Conservation (phyloP, 306 rosid species). For the Dicorynia guianensis region DNA sequence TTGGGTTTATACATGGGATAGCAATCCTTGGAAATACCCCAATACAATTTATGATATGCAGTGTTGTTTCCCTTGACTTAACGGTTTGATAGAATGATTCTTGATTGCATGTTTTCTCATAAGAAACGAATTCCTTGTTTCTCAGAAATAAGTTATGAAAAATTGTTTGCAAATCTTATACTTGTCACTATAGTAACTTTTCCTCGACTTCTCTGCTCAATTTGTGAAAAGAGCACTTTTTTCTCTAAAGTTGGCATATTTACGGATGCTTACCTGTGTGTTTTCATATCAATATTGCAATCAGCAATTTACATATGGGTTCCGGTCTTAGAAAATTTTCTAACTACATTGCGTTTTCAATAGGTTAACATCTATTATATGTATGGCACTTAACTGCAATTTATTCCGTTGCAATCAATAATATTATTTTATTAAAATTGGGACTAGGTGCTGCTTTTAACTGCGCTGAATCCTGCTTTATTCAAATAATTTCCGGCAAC, state of each 20-base stretch:
- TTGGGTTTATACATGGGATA: background rate
- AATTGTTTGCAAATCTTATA: background rate
- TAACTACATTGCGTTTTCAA: too few species aligned
- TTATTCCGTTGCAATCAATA: too few species aligned
- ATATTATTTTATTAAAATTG: too few species aligned
- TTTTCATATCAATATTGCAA: background rate
- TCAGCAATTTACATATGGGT: too few species aligned
- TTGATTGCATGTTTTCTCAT: background rate
- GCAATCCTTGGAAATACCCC: background rate
- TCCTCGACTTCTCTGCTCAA: background rate
- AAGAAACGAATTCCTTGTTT: background rate
- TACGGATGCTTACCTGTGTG: background rate
- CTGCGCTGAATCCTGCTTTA: background rate
- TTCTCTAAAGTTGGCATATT: background rate
- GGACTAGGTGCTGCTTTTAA: background rate
- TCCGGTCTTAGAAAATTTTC: too few species aligned
- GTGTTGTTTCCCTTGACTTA: background rate
- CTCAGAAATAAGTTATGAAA: background rate
- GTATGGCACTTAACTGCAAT: too few species aligned
- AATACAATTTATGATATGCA: conserved; percentile 4
- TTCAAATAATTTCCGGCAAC: background rate
- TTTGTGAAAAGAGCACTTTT: background rate
- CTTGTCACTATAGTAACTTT: background rate
- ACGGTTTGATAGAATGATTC: background rate
- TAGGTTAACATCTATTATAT: too few species aligned